Evolutionary conservation across 2,329 filamentous ascomycete genomes (phyloP).

Genomic region (Colletotrichum nymphaeae): DNA sequence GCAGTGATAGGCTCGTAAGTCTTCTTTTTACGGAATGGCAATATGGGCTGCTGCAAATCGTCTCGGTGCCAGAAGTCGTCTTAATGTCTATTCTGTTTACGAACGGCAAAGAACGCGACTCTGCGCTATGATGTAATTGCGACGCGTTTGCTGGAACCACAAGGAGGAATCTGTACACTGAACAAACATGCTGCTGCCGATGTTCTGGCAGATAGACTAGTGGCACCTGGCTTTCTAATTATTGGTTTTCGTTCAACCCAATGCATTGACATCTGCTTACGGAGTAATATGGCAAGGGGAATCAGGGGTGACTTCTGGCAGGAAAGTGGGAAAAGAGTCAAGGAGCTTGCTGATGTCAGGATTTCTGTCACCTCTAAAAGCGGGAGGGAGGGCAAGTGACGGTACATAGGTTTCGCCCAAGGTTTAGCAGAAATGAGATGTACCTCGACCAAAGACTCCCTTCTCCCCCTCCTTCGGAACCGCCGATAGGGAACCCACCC

Average conservation of each 20-base stretch:
- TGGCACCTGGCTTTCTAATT: background rate
- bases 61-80: no score
- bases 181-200: background rate
- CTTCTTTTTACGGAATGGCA: no score
- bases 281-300: background rate
- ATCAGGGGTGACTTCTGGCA: background rate
- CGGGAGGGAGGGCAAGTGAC: background rate
- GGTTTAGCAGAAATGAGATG: background rate
- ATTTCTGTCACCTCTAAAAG: background rate
- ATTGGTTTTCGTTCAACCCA: background rate
- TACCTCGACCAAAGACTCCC: background rate
- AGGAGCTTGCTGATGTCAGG: background rate
- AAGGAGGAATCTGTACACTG: no score
- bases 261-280: conserved; percentile 1
- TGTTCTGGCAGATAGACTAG: background rate
- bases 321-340: background rate
- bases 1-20: no score
- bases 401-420: background rate
- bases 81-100: no score
- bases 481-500: conserved; percentile 3
- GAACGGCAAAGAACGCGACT: no score
- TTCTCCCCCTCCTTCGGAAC: conserved; percentile 19
- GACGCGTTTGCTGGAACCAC: no score
- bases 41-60: no score
- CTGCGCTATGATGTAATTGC: no score